These are phyloP conservation scores for Agaricales sp. DNA, from an alignment of 1,284 basidiomycete species.

Conservation along the genomic window DNA sequence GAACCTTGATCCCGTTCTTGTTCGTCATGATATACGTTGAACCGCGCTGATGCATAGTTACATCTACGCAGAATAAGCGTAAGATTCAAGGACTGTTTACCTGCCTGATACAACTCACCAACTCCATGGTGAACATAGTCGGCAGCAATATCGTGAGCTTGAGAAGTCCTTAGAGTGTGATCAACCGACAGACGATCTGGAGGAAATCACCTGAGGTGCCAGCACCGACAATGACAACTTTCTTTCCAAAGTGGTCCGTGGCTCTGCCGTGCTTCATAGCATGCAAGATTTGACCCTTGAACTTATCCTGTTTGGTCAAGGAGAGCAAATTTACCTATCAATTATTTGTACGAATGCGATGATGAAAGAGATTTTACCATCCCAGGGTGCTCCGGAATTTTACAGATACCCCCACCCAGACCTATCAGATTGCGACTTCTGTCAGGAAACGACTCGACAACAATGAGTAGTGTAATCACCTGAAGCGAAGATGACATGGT, in stretches of 20 bases:
- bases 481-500: slow-evolving; percentile 38
- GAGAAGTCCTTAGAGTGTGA: background rate
- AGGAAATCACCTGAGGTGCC: slow-evolving; percentile 31
- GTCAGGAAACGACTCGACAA: background rate
- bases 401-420: slow-evolving; percentile 32
- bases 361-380: no score
- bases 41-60: slow-evolving; percentile 28
- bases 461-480: no score
- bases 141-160: slow-evolving; percentile 13
- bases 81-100: no score
- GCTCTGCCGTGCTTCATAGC: slow-evolving; percentile 31
- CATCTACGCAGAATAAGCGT: background rate
- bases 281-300: slow-evolving; percentile 35
- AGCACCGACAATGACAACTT: slow-evolving; percentile 39
- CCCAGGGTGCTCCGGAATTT: slow-evolving; percentile 31
- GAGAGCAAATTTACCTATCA: no score
- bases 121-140: slow-evolving; percentile 13
- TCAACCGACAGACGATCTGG: no score
- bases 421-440: slow-evolving; percentile 17
- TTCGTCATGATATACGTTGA: slow-evolving; percentile 23
- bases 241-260: slow-evolving; percentile 31
- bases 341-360: no score
- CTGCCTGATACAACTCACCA: slow-evolving; percentile 8
- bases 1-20: background rate
- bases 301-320: slow-evolving; percentile 29